Evolutionary conservation across 257 asterid genomes (phyloP).

Genomic region (Fraxinus quadrangulata): DNA sequence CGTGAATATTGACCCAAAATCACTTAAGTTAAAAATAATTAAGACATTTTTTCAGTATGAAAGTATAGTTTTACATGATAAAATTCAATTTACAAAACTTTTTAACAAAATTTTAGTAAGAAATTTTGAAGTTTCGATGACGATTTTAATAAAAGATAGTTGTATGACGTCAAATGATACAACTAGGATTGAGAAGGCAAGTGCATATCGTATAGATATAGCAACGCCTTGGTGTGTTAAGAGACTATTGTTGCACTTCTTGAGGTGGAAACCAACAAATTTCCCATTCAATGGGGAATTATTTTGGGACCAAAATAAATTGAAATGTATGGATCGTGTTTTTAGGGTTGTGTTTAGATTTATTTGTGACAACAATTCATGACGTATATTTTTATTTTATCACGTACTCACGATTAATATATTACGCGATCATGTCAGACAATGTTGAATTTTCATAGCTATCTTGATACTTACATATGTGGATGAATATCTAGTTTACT

Average conservation of each 20-base stretch:
- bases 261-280: constrained; percentile 30
- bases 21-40: too few relatives aligned
- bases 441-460: background rate
- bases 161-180: background rate
- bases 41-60: too few relatives aligned
- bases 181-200: constrained; percentile 25
- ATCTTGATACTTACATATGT: background rate
- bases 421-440: background rate
- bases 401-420: background rate
- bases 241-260: background rate
- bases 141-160: background rate
- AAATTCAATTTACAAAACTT: background rate
- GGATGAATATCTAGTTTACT: too few relatives aligned
- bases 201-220: constrained; percentile 39
- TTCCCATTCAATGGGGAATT: background rate
- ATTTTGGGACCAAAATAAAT: background rate
- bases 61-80: background rate
- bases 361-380: constrained; percentile 6
- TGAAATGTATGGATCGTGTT: constrained; percentile 34
- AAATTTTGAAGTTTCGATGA: background rate
- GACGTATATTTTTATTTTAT: background rate
- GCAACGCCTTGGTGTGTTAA: constrained; percentile 24
- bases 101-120: background rate
- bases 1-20: too few relatives aligned
- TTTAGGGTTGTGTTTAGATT: constrained; percentile 23